Evolutionary conservation across 1,284 basidiomycete genomes (phyloP).

Genomic region (Moniliophthora roreri): DNA sequence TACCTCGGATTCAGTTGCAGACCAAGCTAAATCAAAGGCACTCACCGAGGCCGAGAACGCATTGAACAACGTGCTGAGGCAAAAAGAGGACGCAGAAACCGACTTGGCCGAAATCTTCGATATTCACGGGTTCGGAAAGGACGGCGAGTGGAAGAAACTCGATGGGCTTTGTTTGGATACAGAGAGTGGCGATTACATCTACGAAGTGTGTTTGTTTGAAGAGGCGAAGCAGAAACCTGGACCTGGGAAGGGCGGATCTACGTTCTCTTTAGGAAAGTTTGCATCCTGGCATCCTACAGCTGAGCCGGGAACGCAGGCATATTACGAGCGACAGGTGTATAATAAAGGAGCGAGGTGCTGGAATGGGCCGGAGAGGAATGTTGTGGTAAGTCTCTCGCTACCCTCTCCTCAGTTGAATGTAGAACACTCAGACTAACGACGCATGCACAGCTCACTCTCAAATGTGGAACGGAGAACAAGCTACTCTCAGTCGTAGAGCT

Average conservation of each 20-base stretch:
- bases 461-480: constrained; percentile 86
- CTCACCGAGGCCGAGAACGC: constrained; percentile 60
- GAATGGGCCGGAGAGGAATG: constrained; percentile 92
- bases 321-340: constrained; percentile 84
- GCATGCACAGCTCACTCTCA: constrained; percentile 72
- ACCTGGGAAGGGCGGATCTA: constrained; percentile 78
- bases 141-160: constrained; percentile 96
- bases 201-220: constrained; percentile 94
- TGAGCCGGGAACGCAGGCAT: constrained; percentile 64
- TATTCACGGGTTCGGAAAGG: constrained; percentile 68
- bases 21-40: constrained; percentile 59
- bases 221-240: constrained; percentile 88
- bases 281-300: constrained; percentile 70
- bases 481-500: constrained; percentile 85
- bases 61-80: constrained; percentile 43
- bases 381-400: constrained; percentile 52
- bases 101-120: constrained; percentile 67
- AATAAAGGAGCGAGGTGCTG: constrained; percentile 88
- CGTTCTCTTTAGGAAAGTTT: constrained; percentile 84
- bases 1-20: not conserved
- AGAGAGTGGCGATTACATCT: constrained; percentile 93
- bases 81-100: constrained; percentile 46
- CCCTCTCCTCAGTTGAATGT: not conserved
- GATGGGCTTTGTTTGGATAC: constrained; percentile 81
- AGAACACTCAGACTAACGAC: too few species aligned